Conservation (phyloP, 495 filamentous ascomycete genomes). For the Polyplosphaeria fusca region DNA sequence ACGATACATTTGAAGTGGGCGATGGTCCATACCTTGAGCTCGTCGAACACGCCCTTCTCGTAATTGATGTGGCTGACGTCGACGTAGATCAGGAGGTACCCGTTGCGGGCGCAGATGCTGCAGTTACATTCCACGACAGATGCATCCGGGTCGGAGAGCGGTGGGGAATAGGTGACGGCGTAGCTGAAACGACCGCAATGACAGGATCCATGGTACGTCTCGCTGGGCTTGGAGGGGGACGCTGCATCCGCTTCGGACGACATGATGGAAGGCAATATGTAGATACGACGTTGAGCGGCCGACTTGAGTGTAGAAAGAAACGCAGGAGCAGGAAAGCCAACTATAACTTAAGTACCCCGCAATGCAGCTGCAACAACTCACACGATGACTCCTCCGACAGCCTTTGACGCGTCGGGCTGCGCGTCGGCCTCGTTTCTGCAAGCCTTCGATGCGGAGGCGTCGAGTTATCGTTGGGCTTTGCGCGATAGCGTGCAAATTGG, state of each 20-base stretch:
- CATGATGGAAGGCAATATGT: too few species aligned
- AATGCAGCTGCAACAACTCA: too few species aligned
- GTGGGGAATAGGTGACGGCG: conserved; percentile 35
- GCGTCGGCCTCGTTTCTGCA: neutral
- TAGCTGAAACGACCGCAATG: conserved; percentile 42
- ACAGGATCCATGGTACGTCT: conserved; percentile 39
- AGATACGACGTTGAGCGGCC: too few species aligned
- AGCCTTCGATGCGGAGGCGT: neutral
- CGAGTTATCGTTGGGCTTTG: neutral
- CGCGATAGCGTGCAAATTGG: neutral
- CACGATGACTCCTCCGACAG: neutral
- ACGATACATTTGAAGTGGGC: neutral
- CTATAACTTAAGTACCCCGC: too few species aligned
- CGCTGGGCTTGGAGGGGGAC: conserved; percentile 6
- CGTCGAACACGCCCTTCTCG: conserved; percentile 31
- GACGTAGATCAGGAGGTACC: conserved; percentile 46
- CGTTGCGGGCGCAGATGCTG: conserved; percentile 45
- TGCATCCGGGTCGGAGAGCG: conserved; percentile 30
- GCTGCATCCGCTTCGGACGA: too few species aligned
- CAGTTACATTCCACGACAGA: conserved; percentile 41
- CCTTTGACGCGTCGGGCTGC: neutral
- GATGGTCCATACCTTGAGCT: conserved; percentile 10
- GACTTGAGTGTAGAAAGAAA: too few species aligned
- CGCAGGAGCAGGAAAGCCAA: too few species aligned
- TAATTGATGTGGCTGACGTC: conserved; percentile 29